Base-by-base conservation (phyloP, 2,329 filamentous ascomycete genomes). In the Penicillium sp. region DNA sequence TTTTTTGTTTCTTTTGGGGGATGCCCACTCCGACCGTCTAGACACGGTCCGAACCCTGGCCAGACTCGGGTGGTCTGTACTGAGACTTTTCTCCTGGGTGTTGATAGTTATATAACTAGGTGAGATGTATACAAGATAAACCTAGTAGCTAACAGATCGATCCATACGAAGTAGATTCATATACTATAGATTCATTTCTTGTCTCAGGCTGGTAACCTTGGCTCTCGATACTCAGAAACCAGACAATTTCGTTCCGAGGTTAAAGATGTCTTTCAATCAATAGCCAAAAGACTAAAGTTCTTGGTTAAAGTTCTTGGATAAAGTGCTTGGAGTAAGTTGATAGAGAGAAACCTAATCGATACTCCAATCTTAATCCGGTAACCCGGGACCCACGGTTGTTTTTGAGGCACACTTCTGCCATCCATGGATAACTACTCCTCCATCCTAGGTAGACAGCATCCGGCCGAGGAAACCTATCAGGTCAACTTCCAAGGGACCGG, bases 351-450 rank as follows among this genome's bases (percentile, higher is more conserved):
- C 48, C n/a, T 52, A 46, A 52, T 46, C 53, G 39, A 5, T 27
- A 38, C 45, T 51, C 44, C 45, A 58, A 31, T 31, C 38, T 36
- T 25, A 41, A 53, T 46, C 47, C 48, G 36, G 45, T 51, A 46
- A 31, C 13, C 19, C 13, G 21, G 33, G 60, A 59, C 60, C 63
- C 63, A 64, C 53, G 60, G 63, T 57, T 33, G 36, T 19, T 38
- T 38, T 50, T 27, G 53, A 61, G 60, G 58, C 55, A 64, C 60
- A 49, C 39, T 34, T 38, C 2, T 10, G 40, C 19, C 9, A 64
- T 33, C 61, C 62, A 56, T 63, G 62, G 60, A 41, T 50, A 41
- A 39, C n/a, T 31, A 40, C 21, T 50, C 23, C 15, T n/a, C 5
- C 11, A 43, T 45, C 39, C 19, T 19, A 54, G 27, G 27, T 29